Evolutionary conservation across 345 rosid genomes (phyloP), one percentile per base, ranked within the genome.

Genomic region (Draba incana): DNA sequence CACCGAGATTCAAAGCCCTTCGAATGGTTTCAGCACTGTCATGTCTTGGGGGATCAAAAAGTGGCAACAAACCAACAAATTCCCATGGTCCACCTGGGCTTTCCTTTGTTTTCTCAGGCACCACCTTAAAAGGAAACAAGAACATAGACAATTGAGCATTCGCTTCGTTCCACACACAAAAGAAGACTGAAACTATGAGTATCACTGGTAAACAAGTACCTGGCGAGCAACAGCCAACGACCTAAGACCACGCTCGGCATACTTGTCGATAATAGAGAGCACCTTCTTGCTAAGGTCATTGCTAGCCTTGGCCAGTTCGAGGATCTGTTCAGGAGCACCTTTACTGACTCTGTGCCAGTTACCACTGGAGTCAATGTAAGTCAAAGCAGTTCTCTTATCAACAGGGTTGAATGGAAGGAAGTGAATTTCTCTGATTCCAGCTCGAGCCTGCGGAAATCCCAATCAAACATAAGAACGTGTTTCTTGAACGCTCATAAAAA

Each of bases 21-120:
- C 94, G 80, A 63, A 93, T 93, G 69, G 98, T 93, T 79, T 93
- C 98, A 30, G 98, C 98, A 80, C 98, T 93, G 77, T 93, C 98
- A 68, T 93, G 98, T 82, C 98, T 87, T 5, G 98, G 98, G 56
- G 98, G 98, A 83, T 93, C 98, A 69, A 93, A 93, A 51, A 93
- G 91, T 42, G 98, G 90, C 81, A 93, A 75, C 78, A 93, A 76
- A 70, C 98, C 98, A 75, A 85, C 80, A 78, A 90, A 70, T 63
- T 90, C 88, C 98, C 98, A 93, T 23, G 97, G 97, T 51, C 79
- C 87, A 12, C 98, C 98, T 0, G 85, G 75, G 71, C 88, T 72
- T 2, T 93, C 98, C 77, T 88, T 93, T 3, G 84, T 74, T 78
- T 81, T 87, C 80, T 88, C 98, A 2, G 98, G 97, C 57, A 93